Conservation (phyloP, 768 basidiomycete genomes). For the Lactarius trivialis region DNA sequence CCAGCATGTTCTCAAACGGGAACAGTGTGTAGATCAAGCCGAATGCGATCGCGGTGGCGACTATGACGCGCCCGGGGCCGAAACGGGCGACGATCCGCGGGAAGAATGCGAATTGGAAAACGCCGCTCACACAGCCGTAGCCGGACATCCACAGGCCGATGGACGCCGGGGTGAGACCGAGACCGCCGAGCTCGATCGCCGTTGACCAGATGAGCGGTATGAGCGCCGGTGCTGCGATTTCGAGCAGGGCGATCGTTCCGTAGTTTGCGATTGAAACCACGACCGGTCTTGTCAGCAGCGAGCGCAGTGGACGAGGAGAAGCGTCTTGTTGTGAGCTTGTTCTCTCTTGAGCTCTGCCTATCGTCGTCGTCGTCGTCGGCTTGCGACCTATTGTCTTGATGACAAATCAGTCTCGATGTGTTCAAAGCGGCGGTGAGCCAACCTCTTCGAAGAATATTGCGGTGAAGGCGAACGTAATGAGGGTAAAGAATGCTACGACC, state of each 20-base stretch:
- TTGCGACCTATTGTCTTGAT: background rate
- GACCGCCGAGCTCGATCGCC: background rate
- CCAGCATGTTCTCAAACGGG: conserved; percentile 20
- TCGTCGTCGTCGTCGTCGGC: background rate
- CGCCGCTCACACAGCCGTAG: background rate
- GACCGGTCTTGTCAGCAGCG: background rate
- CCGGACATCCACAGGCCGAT: background rate
- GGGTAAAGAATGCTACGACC: background rate
- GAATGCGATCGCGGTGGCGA: background rate
- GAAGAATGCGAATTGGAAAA: background rate
- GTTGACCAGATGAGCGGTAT: background rate
- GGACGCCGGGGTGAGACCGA: background rate
- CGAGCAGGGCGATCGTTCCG: background rate
- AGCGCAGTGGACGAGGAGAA: too few species aligned
- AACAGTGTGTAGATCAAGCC: conserved; percentile 20
- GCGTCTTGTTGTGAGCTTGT: background rate
- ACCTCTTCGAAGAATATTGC: background rate
- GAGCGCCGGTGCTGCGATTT: background rate
- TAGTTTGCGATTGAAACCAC: background rate
- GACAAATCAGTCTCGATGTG: background rate
- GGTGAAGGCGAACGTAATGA: background rate
- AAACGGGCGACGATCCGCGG: background rate
- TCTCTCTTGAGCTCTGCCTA: background rate
- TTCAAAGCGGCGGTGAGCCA: background rate
- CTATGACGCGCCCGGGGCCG: background rate